A percentile compares a stretch with the other conserved stretches of the same genome.
Evolutionary conservation across 441 rosid genomes (phyloP).

Genomic region (Gossypium schwendimanii): DNA sequence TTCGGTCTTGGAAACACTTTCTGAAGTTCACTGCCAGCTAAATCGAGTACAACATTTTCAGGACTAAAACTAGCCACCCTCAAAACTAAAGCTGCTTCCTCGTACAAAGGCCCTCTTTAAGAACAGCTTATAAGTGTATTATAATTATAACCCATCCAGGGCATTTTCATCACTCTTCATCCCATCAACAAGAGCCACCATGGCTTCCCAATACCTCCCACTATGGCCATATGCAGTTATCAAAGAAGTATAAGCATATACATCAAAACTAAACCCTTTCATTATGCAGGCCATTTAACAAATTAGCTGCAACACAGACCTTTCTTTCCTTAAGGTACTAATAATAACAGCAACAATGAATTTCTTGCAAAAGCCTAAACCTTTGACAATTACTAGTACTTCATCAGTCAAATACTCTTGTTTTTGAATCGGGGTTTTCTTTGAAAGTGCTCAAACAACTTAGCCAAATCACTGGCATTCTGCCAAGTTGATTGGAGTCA

Average conservation of each 20-base stretch:
- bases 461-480: constrained; percentile 23
- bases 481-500: constrained; percentile 29
- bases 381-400: constrained; percentile 58
- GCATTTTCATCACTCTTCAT: constrained; percentile 56
- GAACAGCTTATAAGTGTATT: constrained; percentile 81
- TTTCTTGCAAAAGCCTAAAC: constrained; percentile 66
- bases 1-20: too few species aligned
- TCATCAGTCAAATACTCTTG: constrained; percentile 30
- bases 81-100: constrained; percentile 70
- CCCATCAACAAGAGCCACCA: constrained; percentile 44
- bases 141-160: constrained; percentile 63
- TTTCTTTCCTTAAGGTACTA: constrained; percentile 55
- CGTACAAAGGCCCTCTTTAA: constrained; percentile 65
- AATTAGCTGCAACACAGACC: constrained; percentile 47
- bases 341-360: constrained; percentile 52
- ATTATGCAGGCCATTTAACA: constrained; percentile 43
- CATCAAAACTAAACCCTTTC: constrained; percentile 58
- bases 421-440: constrained; percentile 22
- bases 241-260: constrained; percentile 72
- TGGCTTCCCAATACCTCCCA: constrained; percentile 77
- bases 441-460: constrained; percentile 30
- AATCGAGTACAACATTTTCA: constrained; percentile 39
- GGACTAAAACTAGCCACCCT: constrained; percentile 59
- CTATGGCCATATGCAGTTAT: constrained; percentile 57
- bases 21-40: too few species aligned